Conservation (phyloP, 441 rosid genomes). For the Melastoma candidum region DNA sequence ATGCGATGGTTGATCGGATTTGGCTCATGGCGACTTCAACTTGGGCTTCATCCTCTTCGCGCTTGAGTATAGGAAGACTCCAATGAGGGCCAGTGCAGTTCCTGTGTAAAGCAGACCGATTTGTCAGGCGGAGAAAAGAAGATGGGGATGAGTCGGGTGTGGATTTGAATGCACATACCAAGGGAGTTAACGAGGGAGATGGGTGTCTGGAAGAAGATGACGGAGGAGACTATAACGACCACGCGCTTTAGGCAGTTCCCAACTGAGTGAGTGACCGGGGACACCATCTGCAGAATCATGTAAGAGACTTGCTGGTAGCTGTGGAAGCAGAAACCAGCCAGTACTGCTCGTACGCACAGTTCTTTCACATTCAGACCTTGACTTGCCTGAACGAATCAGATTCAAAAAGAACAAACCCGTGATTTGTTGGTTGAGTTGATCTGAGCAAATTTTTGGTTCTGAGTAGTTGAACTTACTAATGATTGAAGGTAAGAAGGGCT, state of each 20-base stretch:
- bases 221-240: constrained; percentile 44
- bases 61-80: constrained; percentile 48
- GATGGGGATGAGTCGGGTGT: neutral
- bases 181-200: constrained; percentile 38
- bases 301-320: constrained; percentile 66
- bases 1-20: too few species aligned
- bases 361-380: constrained; percentile 32
- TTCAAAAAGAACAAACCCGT: neutral
- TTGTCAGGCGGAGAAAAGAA: neutral
- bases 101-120: constrained; percentile 22
- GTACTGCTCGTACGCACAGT: constrained; percentile 33
- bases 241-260: constrained; percentile 62
- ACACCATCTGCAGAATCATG: constrained; percentile 45
- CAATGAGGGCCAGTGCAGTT: constrained; percentile 48
- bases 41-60: constrained; percentile 30
- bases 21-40: constrained; percentile 22
- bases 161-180: constrained; percentile 21
- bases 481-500: constrained; percentile 38
- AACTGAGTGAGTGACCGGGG: constrained; percentile 58
- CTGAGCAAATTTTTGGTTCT: too few species aligned
- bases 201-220: constrained; percentile 45
- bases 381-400: constrained; percentile 36
- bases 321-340: constrained; percentile 57
- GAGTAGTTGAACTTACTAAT: constrained; percentile 30
- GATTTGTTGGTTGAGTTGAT: too few species aligned